A percentile compares a stretch with the other conserved stretches of the same genome.
Evolutionary conservation across 2,329 filamentous ascomycete genomes (phyloP).

Genomic region (Fusarium veterinarium): DNA sequence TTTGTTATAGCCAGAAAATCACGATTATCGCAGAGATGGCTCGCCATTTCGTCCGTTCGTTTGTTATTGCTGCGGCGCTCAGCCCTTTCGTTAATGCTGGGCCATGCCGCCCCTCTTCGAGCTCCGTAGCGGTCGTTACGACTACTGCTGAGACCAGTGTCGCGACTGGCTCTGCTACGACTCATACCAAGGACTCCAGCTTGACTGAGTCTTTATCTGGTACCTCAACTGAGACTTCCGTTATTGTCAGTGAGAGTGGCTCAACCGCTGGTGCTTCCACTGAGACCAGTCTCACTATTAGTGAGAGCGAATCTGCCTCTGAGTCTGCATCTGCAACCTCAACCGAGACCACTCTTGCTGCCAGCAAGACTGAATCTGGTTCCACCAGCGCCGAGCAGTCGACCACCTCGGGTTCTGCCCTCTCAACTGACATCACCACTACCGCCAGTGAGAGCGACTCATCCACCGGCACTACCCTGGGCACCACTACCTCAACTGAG

Average conservation of each 20-base stretch:
- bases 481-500: not conserved
- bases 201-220: not conserved
- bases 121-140: not conserved
- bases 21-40: constrained; percentile 2
- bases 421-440: not conserved
- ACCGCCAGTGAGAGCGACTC: not conserved
- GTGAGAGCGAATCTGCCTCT: not conserved
- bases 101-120: constrained; percentile 16
- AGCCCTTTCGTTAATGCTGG: constrained; percentile 10
- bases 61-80: constrained; percentile 10
- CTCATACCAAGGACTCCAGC: not conserved
- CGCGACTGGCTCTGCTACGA: not conserved
- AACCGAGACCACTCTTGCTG: not conserved
- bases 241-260: not conserved
- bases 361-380: not conserved
- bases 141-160: not conserved
- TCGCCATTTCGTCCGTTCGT: constrained; percentile 23
- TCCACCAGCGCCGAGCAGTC: not conserved
- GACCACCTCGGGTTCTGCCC: not conserved
- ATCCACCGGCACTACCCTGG: not conserved
- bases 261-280: not conserved
- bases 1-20: not conserved
- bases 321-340: not conserved
- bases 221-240: not conserved
- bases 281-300: not conserved